phyloP scores from a whole-genome alignment of 495 filamentous ascomycete species.

The Aspergillus coremiiformis region DNA sequence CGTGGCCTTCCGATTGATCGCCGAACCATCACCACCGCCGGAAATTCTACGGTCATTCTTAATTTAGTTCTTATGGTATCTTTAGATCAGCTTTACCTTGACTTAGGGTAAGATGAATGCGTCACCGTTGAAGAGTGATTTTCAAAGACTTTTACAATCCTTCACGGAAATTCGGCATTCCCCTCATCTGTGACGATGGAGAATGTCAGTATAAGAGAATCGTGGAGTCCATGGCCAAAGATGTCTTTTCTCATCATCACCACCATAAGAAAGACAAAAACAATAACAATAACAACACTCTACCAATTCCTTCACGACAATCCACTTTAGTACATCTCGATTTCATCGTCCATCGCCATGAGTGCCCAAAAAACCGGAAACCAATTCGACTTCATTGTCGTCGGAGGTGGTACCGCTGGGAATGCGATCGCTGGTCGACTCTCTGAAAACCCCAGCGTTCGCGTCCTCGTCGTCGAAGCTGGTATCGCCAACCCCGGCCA shows the following conservation, averaged over 20 bases:
- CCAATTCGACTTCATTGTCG: conserved; percentile 33
- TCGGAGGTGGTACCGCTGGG: conserved; percentile 54
- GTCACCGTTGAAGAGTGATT: not conserved
- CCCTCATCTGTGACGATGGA: not conserved
- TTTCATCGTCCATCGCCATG: conserved; percentile 12
- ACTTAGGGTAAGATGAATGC: not conserved
- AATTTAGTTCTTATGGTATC: not conserved
- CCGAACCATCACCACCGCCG: not conserved
- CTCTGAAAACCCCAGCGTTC: conserved; percentile 45
- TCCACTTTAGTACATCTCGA: not conserved
- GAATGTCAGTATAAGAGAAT: not conserved
- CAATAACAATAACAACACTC: not conserved
- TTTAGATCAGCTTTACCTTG: not conserved
- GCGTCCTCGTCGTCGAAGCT: conserved; percentile 50
- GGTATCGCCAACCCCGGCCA: conserved; percentile 32
- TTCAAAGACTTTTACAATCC: not conserved
- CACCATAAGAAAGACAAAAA: not conserved
- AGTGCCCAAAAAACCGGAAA: conserved; percentile 20
- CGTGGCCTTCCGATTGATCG: not conserved
- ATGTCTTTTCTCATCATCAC: not conserved
- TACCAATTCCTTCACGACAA: not conserved
- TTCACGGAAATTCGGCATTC: not conserved
- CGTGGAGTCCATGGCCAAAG: not conserved
- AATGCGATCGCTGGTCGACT: conserved; percentile 51
- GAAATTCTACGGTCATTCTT: not conserved